Evolutionary conservation across 768 basidiomycete species (phyloP).

Genomic region (Lactarius deliciosus): DNA sequence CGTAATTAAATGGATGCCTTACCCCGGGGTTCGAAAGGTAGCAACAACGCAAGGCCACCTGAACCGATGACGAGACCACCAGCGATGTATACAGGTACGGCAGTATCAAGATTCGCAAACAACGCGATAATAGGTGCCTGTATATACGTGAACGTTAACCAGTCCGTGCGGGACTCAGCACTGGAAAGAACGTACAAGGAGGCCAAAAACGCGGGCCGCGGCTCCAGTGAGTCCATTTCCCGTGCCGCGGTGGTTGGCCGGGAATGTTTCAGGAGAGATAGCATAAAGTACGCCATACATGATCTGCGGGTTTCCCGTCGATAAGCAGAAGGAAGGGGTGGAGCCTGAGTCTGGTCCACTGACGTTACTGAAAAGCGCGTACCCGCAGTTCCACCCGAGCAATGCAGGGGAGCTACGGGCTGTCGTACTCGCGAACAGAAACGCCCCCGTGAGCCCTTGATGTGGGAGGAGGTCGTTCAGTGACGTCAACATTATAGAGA

Average conservation of each 20-base stretch:
- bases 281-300: slow-evolving; percentile 80
- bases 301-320: slow-evolving; percentile 42
- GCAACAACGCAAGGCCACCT: slow-evolving; percentile 55
- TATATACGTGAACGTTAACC: not conserved
- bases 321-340: slow-evolving; percentile 2
- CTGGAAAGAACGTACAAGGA: slow-evolving; percentile 50
- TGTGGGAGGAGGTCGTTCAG: slow-evolving; percentile 48
- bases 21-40: slow-evolving; percentile 78
- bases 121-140: slow-evolving; percentile 73
- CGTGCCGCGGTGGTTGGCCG: slow-evolving; percentile 70
- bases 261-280: slow-evolving; percentile 67
- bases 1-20: slow-evolving; percentile 48
- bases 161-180: not conserved
- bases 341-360: slow-evolving; percentile 26
- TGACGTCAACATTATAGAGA: slow-evolving; percentile 34
- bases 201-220: slow-evolving; percentile 62
- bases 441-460: slow-evolving; percentile 68
- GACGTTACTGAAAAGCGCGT: slow-evolving; percentile 62
- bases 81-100: slow-evolving; percentile 71
- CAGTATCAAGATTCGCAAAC: slow-evolving; percentile 60
- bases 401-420: slow-evolving; percentile 64
- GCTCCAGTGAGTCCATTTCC: slow-evolving; percentile 66
- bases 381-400: slow-evolving; percentile 80
- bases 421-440: slow-evolving; percentile 76
- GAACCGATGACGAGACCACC: slow-evolving; percentile 62